Conservation (phyloP, 257 asterid genomes). For the Phtheirospermum japonicum region DNA sequence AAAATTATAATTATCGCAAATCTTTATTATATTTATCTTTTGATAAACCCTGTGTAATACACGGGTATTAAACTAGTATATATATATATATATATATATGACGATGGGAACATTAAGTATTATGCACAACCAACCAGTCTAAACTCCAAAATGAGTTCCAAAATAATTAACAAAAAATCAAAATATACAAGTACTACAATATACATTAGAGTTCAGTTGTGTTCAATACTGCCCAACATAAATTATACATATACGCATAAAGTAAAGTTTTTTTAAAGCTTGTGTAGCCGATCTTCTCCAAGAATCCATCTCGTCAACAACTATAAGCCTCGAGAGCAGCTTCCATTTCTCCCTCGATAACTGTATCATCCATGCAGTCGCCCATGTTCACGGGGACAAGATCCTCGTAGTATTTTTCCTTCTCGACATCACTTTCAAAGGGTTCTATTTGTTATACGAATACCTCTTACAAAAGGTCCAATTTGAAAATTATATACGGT, state of each 20-base stretch:
- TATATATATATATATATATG: no score
- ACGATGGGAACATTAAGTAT: no score
- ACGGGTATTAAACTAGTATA: no score
- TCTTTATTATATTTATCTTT: no score
- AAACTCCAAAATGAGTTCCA: no score
- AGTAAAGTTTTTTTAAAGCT: conserved; percentile 23
- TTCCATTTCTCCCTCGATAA: conserved; percentile 75
- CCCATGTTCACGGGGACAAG: conserved; percentile 52
- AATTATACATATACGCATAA: neutral
- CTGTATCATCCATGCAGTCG: conserved; percentile 56
- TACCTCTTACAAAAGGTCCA: neutral
- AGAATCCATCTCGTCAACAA: conserved; percentile 83
- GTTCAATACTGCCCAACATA: no score
- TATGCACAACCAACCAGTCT: no score
- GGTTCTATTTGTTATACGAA: conserved; percentile 48
- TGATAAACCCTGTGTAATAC: no score
- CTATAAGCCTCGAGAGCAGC: conserved; percentile 58
- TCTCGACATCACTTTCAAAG: conserved; percentile 65
- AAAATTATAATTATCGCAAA: no score
- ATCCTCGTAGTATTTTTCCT: conserved; percentile 66
- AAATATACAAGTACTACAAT: no score
- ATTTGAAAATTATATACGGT: neutral
- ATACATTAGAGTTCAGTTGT: no score
- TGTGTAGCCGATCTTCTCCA: conserved; percentile 74
- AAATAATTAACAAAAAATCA: no score